A percentile compares a stretch with the other conserved stretches of the same genome.
Evolutionary conservation across 1,139 yeast species (phyloP).

Genomic region (Yamadazyma conglobata): DNA sequence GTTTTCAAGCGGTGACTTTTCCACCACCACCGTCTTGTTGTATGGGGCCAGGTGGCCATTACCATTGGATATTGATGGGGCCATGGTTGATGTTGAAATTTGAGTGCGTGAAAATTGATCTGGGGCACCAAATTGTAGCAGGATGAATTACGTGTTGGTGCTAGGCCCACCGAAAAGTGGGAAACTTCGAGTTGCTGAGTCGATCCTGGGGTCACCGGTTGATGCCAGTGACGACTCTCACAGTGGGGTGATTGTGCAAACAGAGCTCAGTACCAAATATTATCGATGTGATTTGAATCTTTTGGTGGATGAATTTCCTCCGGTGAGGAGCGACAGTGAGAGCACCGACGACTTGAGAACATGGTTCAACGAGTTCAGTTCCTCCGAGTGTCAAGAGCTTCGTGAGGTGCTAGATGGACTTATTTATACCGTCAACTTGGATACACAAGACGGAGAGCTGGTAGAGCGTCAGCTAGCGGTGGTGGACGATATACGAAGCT

Average conservation of each 20-base stretch:
- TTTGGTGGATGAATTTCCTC: slow-evolving; percentile 40
- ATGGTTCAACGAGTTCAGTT: slow-evolving; percentile 32
- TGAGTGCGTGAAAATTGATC: slow-evolving; percentile 4
- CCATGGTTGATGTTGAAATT: slow-evolving; percentile 6
- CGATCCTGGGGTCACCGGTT: slow-evolving; percentile 14
- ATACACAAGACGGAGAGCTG: slow-evolving; percentile 14
- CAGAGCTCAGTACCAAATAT: slow-evolving; percentile 31
- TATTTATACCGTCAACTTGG: slow-evolving; percentile 30
- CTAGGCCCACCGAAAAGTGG: slow-evolving; percentile 40
- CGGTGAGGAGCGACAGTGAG: slow-evolving; percentile 11
- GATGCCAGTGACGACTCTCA: slow-evolving; percentile 21
- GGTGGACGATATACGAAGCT: slow-evolving; percentile 16
- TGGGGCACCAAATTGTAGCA: too few relatives aligned
- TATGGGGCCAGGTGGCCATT: too few relatives aligned
- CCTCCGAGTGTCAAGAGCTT: slow-evolving; percentile 32
- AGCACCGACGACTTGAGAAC: slow-evolving; percentile 17
- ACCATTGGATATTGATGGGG: slow-evolving; percentile 9
- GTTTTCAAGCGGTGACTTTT: slow-evolving; percentile 38
- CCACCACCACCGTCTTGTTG: slow-evolving; percentile 13
- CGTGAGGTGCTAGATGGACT: slow-evolving; percentile 39
- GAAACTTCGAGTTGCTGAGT: slow-evolving; percentile 28
- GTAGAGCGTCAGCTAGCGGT: slow-evolving; percentile 16
- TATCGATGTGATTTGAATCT: slow-evolving; percentile 27
- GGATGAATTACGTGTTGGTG: slow-evolving; percentile 35
- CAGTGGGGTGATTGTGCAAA: slow-evolving; percentile 35